A percentile compares a stretch with the other conserved stretches of the same genome.
Evolutionary conservation across 2,329 filamentous ascomycete genomes (phyloP).

Genomic region (Sphaerulina populicola): DNA sequence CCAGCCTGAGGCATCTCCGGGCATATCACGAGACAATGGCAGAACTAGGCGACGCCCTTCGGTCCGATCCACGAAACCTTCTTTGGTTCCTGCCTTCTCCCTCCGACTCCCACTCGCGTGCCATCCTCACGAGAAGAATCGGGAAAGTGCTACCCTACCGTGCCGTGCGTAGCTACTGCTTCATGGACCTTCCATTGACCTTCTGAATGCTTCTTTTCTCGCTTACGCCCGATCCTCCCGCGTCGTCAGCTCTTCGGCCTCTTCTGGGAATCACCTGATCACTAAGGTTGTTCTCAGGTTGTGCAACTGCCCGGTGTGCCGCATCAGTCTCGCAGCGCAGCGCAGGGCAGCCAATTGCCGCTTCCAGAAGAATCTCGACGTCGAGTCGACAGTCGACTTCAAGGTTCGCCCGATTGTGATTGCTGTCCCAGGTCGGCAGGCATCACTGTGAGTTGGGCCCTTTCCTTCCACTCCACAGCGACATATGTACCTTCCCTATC

Average conservation of each 20-base stretch:
- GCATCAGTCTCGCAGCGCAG: neutral
- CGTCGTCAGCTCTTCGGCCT: neutral
- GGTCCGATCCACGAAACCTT: too few relatives aligned
- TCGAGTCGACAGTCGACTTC: neutral
- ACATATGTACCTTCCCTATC: neutral
- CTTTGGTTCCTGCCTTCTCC: too few relatives aligned
- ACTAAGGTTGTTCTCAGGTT: too few relatives aligned
- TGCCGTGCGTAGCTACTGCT: neutral
- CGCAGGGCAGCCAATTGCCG: constrained; percentile 1
- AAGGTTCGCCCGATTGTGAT: neutral
- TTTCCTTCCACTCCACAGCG: neutral
- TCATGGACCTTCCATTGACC: neutral
- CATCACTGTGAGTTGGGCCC: constrained; percentile 7
- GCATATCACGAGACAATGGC: too few relatives aligned
- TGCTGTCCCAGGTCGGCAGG: constrained; percentile 1
- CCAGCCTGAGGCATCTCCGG: too few relatives aligned
- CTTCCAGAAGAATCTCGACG: constrained; percentile 3
- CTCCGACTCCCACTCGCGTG: too few relatives aligned
- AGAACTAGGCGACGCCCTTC: too few relatives aligned
- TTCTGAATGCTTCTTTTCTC: constrained; percentile 4
- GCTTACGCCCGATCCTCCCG: neutral
- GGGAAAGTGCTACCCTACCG: neutral
- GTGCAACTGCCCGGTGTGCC: neutral
- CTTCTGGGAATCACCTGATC: neutral
- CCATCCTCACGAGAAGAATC: neutral